phyloP scores from a whole-genome alignment of 2,329 filamentous ascomycete species.

The Ophiosphaerella korrae region DNA sequence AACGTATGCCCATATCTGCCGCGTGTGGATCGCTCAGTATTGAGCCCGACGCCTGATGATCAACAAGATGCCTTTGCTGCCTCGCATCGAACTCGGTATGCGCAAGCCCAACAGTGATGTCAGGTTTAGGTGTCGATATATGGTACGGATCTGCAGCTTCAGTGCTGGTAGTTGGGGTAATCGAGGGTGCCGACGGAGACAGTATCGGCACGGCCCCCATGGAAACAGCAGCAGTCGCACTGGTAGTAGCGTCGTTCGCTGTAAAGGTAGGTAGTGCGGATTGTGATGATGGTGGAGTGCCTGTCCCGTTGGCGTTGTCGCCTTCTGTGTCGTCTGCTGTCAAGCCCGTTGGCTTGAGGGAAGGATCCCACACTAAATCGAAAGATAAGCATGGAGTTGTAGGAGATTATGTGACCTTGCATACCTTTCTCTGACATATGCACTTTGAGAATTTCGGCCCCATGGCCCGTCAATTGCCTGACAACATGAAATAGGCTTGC shows the following conservation, averaged over 20 bases:
- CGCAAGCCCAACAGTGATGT: constrained; percentile 19
- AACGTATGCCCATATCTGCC: constrained; percentile 23
- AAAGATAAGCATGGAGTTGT: constrained; percentile 3
- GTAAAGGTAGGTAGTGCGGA: constrained; percentile 10
- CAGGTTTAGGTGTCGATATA: constrained; percentile 25
- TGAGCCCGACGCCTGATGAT: constrained; percentile 15
- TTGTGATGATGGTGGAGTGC: constrained; percentile 9
- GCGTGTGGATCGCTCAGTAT: constrained; percentile 1
- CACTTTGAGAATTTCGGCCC: constrained; percentile 6
- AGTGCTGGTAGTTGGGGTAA: constrained; percentile 18
- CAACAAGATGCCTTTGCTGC: constrained; percentile 9
- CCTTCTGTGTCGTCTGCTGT: constrained; percentile 5
- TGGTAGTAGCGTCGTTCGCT: constrained; percentile 5
- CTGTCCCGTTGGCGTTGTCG: constrained; percentile 7
- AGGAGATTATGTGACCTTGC: background rate
- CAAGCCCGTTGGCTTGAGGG: constrained; percentile 16
- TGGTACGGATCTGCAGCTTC: constrained; percentile 23
- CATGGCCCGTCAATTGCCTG: constrained; percentile 10
- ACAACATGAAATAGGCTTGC: constrained; percentile 14
- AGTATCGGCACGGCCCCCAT: constrained; percentile 18
- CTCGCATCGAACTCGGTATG: constrained; percentile 8
- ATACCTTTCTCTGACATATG: constrained; percentile 24
- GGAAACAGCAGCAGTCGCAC: background rate
- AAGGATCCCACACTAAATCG: constrained; percentile 17
- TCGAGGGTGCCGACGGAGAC: constrained; percentile 14